Percentiles rank a stretch among this genome's conserved stretches.
phyloP scores from a whole-genome alignment of 2,329 filamentous ascomycete genomes.

The Cadophora gregata region DNA sequence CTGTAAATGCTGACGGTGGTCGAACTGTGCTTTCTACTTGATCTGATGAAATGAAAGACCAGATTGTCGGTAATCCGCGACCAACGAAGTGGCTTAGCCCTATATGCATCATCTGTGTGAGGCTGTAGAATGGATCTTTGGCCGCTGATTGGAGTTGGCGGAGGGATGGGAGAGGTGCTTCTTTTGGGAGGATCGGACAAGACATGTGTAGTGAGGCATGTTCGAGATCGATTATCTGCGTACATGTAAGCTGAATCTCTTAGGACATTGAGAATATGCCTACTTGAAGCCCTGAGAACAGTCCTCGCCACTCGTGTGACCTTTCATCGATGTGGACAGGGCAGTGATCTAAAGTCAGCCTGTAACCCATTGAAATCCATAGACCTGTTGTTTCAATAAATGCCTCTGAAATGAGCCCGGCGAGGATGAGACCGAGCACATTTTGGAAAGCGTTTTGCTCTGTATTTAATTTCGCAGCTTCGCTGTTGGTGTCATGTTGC shows the following conservation, averaged over 20 bases:
- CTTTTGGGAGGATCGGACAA: conserved; percentile 50
- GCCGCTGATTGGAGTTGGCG: conserved; percentile 46
- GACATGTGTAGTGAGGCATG: conserved; percentile 52
- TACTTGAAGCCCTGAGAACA: conserved; percentile 47
- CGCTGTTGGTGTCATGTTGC: conserved; percentile 35
- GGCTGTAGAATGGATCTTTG: conserved; percentile 49
- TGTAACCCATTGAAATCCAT: conserved; percentile 52
- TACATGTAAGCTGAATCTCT: conserved; percentile 14
- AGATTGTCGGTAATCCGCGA: conserved; percentile 50
- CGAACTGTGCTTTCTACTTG: conserved; percentile 28
- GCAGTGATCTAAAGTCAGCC: conserved; percentile 50
- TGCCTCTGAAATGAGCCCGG: conserved; percentile 50
- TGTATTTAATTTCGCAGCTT: conserved; percentile 26
- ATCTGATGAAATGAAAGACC: conserved; percentile 48
- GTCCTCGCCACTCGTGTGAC: conserved; percentile 49
- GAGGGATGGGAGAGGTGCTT: conserved; percentile 45
- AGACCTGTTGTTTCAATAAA: conserved; percentile 50
- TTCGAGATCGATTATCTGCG: conserved; percentile 51
- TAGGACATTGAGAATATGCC: not conserved
- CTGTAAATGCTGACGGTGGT: conserved; percentile 45
- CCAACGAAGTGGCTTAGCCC: conserved; percentile 51
- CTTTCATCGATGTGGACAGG: conserved; percentile 48
- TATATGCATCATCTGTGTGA: conserved; percentile 53
- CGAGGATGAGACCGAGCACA: conserved; percentile 50
- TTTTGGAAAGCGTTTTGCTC: conserved; percentile 52